Conservation (phyloP, 768 basidiomycete species). For the Psilocybe subaeruginosa region DNA sequence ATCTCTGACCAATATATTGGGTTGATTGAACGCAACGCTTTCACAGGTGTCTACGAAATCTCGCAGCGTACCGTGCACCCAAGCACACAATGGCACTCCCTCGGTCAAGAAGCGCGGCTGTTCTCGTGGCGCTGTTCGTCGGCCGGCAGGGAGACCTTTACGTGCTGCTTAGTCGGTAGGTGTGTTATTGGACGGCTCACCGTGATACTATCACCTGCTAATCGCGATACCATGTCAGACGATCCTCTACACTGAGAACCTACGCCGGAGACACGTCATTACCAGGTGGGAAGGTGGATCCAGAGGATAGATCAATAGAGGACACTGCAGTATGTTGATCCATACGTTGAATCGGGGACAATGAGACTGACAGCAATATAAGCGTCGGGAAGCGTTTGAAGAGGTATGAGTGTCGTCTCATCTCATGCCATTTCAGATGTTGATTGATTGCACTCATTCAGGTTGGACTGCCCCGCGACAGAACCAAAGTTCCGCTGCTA, state of each 20-base stretch:
- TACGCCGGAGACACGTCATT: constrained; percentile 90
- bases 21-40: not conserved
- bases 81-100: constrained; percentile 49
- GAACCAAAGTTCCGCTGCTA: constrained; percentile 68
- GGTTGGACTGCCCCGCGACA: constrained; percentile 84
- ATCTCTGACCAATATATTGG: too few relatives aligned
- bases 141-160: constrained; percentile 88
- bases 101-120: constrained; percentile 66
- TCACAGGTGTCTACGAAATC: constrained; percentile 58
- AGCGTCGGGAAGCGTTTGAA: constrained; percentile 90
- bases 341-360: not conserved
- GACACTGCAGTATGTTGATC: constrained; percentile 71
- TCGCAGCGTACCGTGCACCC: constrained; percentile 50
- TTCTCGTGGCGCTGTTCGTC: constrained; percentile 84
- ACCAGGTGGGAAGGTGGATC: constrained; percentile 84
- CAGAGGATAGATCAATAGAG: constrained; percentile 67
- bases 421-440: not conserved
- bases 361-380: constrained; percentile 1
- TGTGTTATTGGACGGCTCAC: constrained; percentile 15
- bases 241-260: constrained; percentile 69
- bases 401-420: constrained; percentile 54
- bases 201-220: not conserved
- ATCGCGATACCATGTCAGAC: constrained; percentile 44
- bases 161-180: constrained; percentile 82
- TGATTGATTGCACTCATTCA: constrained; percentile 27